A percentile compares a stretch with the other conserved stretches of the same genome.
phyloP scores from a whole-genome alignment of 768 basidiomycete species.

The Leccinum broughii region DNA sequence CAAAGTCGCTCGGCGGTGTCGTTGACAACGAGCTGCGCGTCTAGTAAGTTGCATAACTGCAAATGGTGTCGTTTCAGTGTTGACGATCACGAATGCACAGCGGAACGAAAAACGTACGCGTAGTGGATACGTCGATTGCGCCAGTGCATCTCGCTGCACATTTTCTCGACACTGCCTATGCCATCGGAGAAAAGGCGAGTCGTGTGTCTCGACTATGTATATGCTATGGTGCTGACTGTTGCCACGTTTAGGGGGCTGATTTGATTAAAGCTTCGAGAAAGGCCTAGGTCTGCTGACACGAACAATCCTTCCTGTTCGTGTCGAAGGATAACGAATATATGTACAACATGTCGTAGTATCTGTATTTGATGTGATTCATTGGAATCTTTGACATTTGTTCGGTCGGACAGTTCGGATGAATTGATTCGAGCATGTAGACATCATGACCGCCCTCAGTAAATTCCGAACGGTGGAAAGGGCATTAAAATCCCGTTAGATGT shows the following conservation, averaged over 20 bases:
- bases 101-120: slow-evolving; percentile 19
- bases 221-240: neutral
- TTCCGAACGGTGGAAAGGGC: neutral
- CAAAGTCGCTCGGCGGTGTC: slow-evolving; percentile 19
- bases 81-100: neutral
- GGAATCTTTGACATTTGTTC: neutral
- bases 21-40: slow-evolving; percentile 19
- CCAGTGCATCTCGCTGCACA: slow-evolving; percentile 18
- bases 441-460: neutral
- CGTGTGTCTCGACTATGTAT: neutral
- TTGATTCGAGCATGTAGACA: neutral
- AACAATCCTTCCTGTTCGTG: neutral
- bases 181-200: slow-evolving; percentile 18
- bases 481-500: neutral
- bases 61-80: neutral
- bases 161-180: slow-evolving; percentile 20
- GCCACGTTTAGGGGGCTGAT: slow-evolving; percentile 8
- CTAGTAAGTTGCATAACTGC: slow-evolving; percentile 5
- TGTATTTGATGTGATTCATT: neutral
- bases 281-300: neutral
- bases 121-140: slow-evolving; percentile 19
- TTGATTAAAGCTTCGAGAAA: slow-evolving; percentile 10
- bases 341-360: neutral
- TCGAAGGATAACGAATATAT: neutral
- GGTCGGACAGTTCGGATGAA: neutral